These are phyloP conservation scores for Pyrenophora graminea DNA, from an alignment of 2,329 filamentous ascomycete species.

Conservation along the genomic window DNA sequence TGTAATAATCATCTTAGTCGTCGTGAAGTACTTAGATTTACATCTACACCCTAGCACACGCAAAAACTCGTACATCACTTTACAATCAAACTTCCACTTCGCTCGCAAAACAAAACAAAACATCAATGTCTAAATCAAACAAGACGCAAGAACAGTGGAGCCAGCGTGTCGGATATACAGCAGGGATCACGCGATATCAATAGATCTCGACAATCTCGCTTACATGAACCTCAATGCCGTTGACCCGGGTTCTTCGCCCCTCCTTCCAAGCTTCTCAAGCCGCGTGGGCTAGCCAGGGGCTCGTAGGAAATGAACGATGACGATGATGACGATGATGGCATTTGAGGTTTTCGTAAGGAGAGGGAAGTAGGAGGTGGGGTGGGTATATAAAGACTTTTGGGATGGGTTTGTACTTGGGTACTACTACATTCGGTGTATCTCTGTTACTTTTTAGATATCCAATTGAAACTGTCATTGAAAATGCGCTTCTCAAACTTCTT, in stretches of 20 bases:
- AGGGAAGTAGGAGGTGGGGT: background rate
- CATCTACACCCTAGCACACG: too few species aligned
- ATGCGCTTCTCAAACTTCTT: slow-evolving; percentile 24
- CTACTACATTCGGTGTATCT: background rate
- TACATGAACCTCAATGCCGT: background rate
- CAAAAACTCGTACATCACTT: too few species aligned
- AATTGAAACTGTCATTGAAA: background rate
- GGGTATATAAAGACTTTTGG: background rate
- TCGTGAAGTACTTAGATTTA: too few species aligned
- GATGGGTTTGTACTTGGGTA: background rate
- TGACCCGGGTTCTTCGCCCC: too few species aligned
- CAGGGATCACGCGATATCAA: background rate
- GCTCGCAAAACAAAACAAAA: too few species aligned
- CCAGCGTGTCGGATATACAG: background rate
- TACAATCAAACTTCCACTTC: too few species aligned
- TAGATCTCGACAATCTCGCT: background rate
- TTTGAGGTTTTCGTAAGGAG: background rate
- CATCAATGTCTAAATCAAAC: too few species aligned
- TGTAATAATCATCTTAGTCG: too few species aligned
- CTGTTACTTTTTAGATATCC: background rate
- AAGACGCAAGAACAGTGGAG: too few species aligned
- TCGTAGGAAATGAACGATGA: background rate
- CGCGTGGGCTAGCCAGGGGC: too few species aligned
- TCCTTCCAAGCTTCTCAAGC: too few species aligned
- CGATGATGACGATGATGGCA: background rate